Evolutionary conservation across 1,284 basidiomycete species (phyloP).

Genomic region (Ustilago sp.): DNA sequence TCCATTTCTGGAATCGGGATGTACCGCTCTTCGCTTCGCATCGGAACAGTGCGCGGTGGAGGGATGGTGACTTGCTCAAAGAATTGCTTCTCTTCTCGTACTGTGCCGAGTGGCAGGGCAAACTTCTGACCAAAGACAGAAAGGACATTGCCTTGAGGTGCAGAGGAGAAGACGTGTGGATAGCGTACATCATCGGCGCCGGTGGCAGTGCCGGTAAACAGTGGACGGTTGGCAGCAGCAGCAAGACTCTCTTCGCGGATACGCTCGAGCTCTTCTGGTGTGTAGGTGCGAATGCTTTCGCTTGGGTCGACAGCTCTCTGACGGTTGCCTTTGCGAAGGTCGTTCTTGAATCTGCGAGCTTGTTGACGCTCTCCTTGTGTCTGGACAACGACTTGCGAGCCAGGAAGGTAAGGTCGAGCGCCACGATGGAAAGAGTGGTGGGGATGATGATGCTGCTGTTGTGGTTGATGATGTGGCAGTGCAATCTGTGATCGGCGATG

Average conservation of each 20-base stretch:
- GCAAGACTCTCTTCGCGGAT: conserved; percentile 78
- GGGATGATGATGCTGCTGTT: conserved; percentile 40
- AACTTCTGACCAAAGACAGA: conserved; percentile 82
- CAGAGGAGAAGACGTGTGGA: conserved; percentile 90
- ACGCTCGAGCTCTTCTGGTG: conserved; percentile 74
- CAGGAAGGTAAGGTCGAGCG: conserved; percentile 61
- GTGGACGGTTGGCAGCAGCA: conserved; percentile 77
- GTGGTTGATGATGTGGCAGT: conserved; percentile 12
- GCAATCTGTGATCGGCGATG: conserved; percentile 15
- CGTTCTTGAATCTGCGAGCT: conserved; percentile 62
- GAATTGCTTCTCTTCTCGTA: conserved; percentile 74
- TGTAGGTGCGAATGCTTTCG: conserved; percentile 70
- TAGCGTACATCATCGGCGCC: conserved; percentile 75
- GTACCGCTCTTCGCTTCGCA: conserved; percentile 79
- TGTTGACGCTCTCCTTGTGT: conserved; percentile 63
- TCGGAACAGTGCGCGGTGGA: conserved; percentile 83
- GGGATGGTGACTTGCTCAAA: conserved; percentile 87
- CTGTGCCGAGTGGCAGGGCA: conserved; percentile 85
- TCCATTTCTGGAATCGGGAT: conserved; percentile 83
- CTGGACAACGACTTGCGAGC: conserved; percentile 66
- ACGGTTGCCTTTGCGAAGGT: conserved; percentile 40
- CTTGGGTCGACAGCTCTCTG: conserved; percentile 16
- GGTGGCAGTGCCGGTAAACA: conserved; percentile 75
- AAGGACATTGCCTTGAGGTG: conserved; percentile 77
- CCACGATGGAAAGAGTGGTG: conserved; percentile 37